These are phyloP conservation scores for Fusarium sacchari DNA, from an alignment of 2,329 filamentous ascomycete genomes.

Conservation along the genomic window DNA sequence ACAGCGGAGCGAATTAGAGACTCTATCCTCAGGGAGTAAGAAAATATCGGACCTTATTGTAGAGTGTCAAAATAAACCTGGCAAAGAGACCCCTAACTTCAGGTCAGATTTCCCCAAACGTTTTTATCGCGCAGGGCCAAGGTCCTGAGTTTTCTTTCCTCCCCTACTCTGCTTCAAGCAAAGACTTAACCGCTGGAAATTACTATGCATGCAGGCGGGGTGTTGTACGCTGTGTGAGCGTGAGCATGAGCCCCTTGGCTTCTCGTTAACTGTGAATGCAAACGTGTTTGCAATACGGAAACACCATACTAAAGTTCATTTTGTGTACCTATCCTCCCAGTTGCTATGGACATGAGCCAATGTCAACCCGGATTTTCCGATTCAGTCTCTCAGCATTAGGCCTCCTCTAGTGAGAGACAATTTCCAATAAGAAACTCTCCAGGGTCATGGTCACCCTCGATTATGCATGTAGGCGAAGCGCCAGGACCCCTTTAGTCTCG, in stretches of 20 bases:
- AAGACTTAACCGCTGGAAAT: conserved; percentile 12
- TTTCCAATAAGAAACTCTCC: neutral
- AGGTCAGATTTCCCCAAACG: too few relatives aligned
- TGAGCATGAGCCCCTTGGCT: conserved; percentile 16
- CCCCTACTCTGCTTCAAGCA: neutral
- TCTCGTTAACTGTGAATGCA: conserved; percentile 9
- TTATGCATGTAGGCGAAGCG: conserved; percentile 1
- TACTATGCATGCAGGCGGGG: conserved; percentile 21
- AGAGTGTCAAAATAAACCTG: too few relatives aligned
- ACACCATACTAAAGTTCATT: neutral
- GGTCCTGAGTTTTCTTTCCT: too few relatives aligned
- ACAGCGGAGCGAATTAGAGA: conserved; percentile 28
- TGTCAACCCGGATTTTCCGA: neutral
- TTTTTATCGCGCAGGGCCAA: too few relatives aligned
- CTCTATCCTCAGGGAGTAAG: neutral
- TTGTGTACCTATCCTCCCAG: neutral
- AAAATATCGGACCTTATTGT: too few relatives aligned
- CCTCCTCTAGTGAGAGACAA: neutral
- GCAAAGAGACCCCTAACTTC: too few relatives aligned
- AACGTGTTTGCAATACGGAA: neutral
- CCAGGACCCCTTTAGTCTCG: conserved; percentile 3
- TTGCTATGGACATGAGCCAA: neutral
- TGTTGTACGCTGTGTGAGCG: neutral
- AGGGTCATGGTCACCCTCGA: neutral
- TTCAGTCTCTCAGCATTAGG: neutral